Conservation (phyloP, 257 asterid species). For the Capsicum baccatum region DNA sequence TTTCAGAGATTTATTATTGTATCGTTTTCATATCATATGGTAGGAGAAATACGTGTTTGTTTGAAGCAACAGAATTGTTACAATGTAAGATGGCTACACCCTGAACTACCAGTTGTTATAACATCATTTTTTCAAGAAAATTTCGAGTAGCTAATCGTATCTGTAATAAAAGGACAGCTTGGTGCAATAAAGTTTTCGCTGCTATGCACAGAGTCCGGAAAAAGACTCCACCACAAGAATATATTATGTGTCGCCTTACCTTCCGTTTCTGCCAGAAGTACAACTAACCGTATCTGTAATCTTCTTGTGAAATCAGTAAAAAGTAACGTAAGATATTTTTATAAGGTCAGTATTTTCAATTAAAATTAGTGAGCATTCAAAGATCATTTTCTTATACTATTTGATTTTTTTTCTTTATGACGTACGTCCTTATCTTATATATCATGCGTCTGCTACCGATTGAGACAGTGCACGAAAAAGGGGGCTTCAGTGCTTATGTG, state of each 20-base stretch:
- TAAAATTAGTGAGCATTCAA: background rate
- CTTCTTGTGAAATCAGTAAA: no score
- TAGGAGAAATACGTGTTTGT: slow-evolving; percentile 27
- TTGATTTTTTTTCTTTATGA: background rate
- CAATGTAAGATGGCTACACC: background rate
- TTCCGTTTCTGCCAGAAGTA: no score
- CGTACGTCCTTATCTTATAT: background rate
- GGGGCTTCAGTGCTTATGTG: background rate
- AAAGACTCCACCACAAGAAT: no score
- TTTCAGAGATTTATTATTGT: background rate
- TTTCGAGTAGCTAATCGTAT: background rate
- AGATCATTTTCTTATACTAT: background rate
- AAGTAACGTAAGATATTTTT: no score
- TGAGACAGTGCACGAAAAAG: background rate
- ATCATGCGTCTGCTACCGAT: background rate
- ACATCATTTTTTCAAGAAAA: slow-evolving; percentile 26
- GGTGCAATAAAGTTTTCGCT: no score
- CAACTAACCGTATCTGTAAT: no score
- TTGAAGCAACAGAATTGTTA: slow-evolving; percentile 30
- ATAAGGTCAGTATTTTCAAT: background rate
- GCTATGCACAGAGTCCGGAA: no score
- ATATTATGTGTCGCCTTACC: no score
- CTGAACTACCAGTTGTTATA: slow-evolving; percentile 35
- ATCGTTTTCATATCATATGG: slow-evolving; percentile 6
- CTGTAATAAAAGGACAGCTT: no score